Evolutionary conservation across 2,329 filamentous ascomycete species (phyloP).

Genomic region (Bimuria novae-zelandiae): DNA sequence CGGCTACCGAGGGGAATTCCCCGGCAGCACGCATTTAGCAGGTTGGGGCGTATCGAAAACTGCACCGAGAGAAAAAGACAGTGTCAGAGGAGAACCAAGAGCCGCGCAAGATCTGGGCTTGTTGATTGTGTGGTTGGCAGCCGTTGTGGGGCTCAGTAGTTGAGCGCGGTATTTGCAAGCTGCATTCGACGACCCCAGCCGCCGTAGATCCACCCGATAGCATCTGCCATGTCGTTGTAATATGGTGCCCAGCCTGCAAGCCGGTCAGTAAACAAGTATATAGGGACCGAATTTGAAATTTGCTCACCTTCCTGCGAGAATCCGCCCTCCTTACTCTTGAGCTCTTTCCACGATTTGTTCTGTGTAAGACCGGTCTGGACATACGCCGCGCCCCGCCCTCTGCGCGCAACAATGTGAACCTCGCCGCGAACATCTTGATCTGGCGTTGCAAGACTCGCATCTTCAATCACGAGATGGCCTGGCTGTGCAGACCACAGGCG

Average conservation of each 20-base stretch:
- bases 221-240: constrained; percentile 43
- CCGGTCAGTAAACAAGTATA: not conserved
- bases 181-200: constrained; percentile 39
- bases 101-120: constrained; percentile 15
- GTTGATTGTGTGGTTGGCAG: constrained; percentile 16
- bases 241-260: constrained; percentile 39
- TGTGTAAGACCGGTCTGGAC: constrained; percentile 35
- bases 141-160: constrained; percentile 3
- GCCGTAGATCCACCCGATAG: constrained; percentile 43
- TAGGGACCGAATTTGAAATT: too few relatives aligned
- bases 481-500: constrained; percentile 36
- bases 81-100: constrained; percentile 9
- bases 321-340: constrained; percentile 33
- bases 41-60: not conserved
- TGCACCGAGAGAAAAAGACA: not conserved
- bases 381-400: constrained; percentile 30
- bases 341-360: constrained; percentile 34
- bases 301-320: constrained; percentile 35
- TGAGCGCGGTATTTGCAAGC: constrained; percentile 33
- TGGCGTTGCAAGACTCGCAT: constrained; percentile 30
- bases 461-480: constrained; percentile 36
- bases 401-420: constrained; percentile 37
- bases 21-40: not conserved
- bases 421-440: constrained; percentile 40
- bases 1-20: constrained; percentile 8